Evolutionary conservation across 1,139 yeast species (phyloP), one percentile per base, ranked within the genome.

Genomic region (Spathaspora sp.): DNA sequence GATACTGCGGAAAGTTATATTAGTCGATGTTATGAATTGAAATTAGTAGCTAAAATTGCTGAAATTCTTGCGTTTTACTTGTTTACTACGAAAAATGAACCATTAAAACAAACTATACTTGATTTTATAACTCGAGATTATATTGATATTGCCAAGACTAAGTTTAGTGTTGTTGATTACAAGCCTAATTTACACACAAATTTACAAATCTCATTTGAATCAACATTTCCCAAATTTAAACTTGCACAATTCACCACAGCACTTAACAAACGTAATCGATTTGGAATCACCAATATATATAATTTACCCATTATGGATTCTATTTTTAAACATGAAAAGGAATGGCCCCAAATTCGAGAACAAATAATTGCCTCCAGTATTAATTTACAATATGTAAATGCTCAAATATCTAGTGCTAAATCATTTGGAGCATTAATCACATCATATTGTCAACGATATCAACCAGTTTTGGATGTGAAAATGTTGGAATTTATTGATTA

Each of bases 351-450:
- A 1, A 47, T 72, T 5, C 72, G 84, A 51, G 71, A 72, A 8
- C 80, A 79, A 45, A 76, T 89, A 6, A 64, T 78, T 4, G 74
- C 76, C 3, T 82, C 88, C 1, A 84, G 90, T 51, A 65, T 83
- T 39, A 84, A 85, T 54, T 60, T 82, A 40, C 90, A 89, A 51
- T 77, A 74, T 58, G 73, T 84, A 17, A 77, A 82, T 44, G 78
- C 93, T 1, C 96, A 89, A 58, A 71, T 84, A 18, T 70, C 80
- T 2, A 78, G 86, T 24, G 84, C 89, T 2, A 84, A 84, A 57
- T 80, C 96, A 0, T 83, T 87, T 77, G 91, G 95, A 43, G 90
- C 93, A 1, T 68, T 90, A 13, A 53, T 87, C 26, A 84, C 95
- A 0, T 81, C 95, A 0, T 78, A 78, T 52, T 78, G 84, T 55